These are phyloP conservation scores for Cadophora gregata DNA, from an alignment of 2,329 filamentous ascomycete genomes.

Conservation along the genomic window DNA sequence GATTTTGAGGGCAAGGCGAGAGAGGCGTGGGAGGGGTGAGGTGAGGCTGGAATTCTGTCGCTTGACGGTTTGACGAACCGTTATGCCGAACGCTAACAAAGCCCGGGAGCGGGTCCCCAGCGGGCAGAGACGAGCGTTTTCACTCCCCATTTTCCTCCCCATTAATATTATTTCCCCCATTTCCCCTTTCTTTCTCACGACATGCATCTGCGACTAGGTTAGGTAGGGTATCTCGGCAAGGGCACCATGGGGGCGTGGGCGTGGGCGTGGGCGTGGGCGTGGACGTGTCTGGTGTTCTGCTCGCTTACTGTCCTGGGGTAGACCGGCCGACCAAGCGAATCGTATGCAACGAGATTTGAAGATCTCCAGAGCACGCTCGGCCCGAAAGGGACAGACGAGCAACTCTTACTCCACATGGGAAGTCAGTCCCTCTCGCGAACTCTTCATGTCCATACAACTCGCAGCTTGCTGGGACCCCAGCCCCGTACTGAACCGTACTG, in stretches of 20 bases:
- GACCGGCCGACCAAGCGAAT: conserved; percentile 7
- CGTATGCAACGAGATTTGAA: not conserved
- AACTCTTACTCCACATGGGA: conserved; percentile 13
- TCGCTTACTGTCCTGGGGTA: conserved; percentile 16
- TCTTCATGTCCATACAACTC: not conserved
- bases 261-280: too few relatives aligned
- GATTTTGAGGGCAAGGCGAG: not conserved
- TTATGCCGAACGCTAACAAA: conserved; percentile 19
- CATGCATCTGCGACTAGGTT: conserved; percentile 17
- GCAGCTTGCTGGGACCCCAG: not conserved
- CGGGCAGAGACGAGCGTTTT: conserved; percentile 2
- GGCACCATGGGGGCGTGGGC: too few relatives aligned
- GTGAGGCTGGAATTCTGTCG: not conserved
- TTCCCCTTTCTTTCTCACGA: conserved; percentile 22
- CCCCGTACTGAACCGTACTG: not conserved
- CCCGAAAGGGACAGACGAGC: conserved; percentile 27
- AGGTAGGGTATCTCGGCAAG: too few relatives aligned
- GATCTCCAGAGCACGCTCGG: conserved; percentile 14
- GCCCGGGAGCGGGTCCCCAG: not conserved
- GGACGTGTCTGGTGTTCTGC: conserved; percentile 10
- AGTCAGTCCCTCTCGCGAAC: not conserved
- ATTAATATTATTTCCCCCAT: too few relatives aligned
- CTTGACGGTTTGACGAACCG: conserved; percentile 18
- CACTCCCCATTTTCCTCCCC: conserved; percentile 3
- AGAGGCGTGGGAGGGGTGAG: not conserved